These are phyloP conservation scores for Pterothamnion heteromorphum DNA, from an alignment of 31 red algal genomes.

Conservation along the genomic window DNA sequence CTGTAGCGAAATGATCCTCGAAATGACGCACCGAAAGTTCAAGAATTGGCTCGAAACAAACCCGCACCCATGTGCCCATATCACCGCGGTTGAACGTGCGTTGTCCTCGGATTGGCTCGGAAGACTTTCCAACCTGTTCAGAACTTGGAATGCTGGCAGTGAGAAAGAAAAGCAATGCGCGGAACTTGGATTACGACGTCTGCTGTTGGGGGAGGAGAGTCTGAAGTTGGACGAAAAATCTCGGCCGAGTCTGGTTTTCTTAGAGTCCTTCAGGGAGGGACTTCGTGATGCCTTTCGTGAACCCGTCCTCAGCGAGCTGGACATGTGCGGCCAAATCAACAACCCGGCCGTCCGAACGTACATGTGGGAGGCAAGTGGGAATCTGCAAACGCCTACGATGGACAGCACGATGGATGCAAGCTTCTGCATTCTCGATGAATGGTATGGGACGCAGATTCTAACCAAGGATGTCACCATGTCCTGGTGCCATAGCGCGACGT, in stretches of 20 bases:
- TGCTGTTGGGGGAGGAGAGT: background rate
- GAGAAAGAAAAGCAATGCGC: background rate
- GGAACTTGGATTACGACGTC: background rate
- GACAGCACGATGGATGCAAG: background rate
- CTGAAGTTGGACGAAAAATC: background rate
- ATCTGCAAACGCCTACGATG: background rate
- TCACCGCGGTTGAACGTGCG: background rate
- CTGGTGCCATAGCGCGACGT: background rate
- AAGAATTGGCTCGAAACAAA: slow-evolving; percentile 22
- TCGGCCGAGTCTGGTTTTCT: background rate
- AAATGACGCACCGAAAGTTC: too few species aligned
- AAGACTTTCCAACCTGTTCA: background rate
- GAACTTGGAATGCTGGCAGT: background rate
- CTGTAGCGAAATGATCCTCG: background rate
- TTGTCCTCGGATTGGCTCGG: slow-evolving; percentile 12
- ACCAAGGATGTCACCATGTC: background rate
- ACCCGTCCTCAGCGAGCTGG: background rate
- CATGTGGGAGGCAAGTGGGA: background rate
- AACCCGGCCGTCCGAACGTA: background rate
- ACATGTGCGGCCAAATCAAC: background rate
- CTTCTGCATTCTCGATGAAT: background rate
- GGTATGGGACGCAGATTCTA: background rate
- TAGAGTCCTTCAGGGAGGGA: background rate
- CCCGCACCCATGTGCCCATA: background rate
- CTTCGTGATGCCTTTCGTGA: background rate